Base-by-base conservation (phyloP, 1,284 basidiomycete genomes). In the Ustilago nuda region DNA sequence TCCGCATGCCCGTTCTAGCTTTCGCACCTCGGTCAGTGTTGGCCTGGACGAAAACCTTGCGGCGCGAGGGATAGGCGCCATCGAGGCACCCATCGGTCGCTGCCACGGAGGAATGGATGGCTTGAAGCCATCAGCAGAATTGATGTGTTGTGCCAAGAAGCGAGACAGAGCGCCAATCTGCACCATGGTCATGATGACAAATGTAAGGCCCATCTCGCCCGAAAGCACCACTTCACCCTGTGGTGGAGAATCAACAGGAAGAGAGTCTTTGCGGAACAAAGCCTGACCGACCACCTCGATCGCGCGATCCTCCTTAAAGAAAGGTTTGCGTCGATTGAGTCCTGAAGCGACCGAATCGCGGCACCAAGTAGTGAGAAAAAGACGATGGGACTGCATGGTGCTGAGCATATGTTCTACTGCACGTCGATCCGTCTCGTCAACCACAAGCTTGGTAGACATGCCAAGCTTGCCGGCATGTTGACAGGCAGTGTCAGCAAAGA, bases 151-250 rank as follows among this genome's bases (percentile, higher is more conserved):
- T 9, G 65, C 73, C 45, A 81, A 51, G 54, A 82, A 82, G 12
- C 81, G 64, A 13, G 81, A 76, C 1, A 82, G 73, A 1, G 80
- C 81, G 6, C 81, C 81, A n/a, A 82, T 74, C 66, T 82, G 81
- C 48, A 81, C 67, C 70, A 80, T 64, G 30, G 81, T 79, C 72
- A 82, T 77, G 65, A 82, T 76, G 51, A 74, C 72, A 41, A 82
- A 82, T 36, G 79, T 78, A 11, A 82, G 65, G 5, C 81, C 81
- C 81, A 82, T 82, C 71, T 80, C 74, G 13, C 78, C 78, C n/a
- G 75, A 81, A 27, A 82, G 69, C 53, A 78, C 76, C 32, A 77
- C 61, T 23, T 69, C 67, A n/a, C 62, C 61, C 54, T 59, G 41
- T 23, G 57, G 54, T 9, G 61, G 46, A 4, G 46, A 5, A 11